Base-by-base conservation (phyloP, 768 basidiomycete genomes). In the Fibroporia radiculosa region DNA sequence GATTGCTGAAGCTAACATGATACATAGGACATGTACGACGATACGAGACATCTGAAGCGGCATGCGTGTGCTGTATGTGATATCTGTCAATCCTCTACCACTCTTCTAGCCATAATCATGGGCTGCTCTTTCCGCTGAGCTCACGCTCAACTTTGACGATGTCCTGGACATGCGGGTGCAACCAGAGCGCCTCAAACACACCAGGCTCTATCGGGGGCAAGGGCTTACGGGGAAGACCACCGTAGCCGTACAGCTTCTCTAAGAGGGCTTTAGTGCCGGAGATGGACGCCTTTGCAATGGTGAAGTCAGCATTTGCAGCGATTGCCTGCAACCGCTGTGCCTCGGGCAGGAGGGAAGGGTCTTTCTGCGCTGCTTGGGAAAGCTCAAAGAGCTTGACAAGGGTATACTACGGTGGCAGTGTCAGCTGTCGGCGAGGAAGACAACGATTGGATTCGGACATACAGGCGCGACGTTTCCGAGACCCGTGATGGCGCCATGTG, bases 401-500 rank as follows among this genome's bases (percentile, higher is more conserved):
- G 0, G 87, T 64, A 53, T 77, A 58, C 82, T 87, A 56, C 34
- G 49, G 44, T 26, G 8, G 26, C 23, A n/a, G 16, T 12, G 27
- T 42, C 27, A 41, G 19, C 1, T 19, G 39, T 13, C 4, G 18
- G 23, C 5, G 39, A 12, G 6, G 13, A 36, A 14, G 10, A 31
- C 5, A 3, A 42, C 16, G 22, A 12, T 4, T 19, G 19, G 14
- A 24, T 3, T 4, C 23, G 24, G 10, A 53, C 75, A 50, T 54
- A 84, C 87, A 8, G 88, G 89, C 35, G 84, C 80, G 45, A 93
- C 59, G 59, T 93, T 93, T 6, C 76, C 90, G 16, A 93, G 78
- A 36, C 92, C 92, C 26, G 86, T 91, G 59, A 95, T 95, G 38
- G 88, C 90, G 37, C 93, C 93, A 54, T 93, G 83, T 2, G 74